Evolutionary conservation across 495 filamentous ascomycete genomes (phyloP), one percentile per base, ranked within the genome.

Genomic region (Daldinia caldariorum): DNA sequence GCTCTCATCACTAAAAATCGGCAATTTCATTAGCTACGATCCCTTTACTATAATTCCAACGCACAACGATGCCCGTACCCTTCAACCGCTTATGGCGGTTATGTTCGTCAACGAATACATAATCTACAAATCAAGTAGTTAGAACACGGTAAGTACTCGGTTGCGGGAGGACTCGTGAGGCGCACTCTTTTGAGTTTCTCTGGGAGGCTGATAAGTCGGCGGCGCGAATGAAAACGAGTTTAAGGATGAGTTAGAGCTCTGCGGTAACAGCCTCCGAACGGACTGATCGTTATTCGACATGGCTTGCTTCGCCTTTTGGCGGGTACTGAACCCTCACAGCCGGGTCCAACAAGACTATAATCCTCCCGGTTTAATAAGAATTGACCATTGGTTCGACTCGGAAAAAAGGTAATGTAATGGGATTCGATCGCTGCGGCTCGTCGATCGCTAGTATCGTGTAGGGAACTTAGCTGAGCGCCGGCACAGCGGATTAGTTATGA

Each of bases 31-130:
- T 67, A 63, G 69, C 45, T 54, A 39, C 10, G 45, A 47, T 61
- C 31, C 26, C 56, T 57, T 37, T 29, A 18, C 29, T 6, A 45
- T 50, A 32, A 61, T 16, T 7, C 49, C 38, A 58, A n/a, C n/a
- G 35, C 58, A 26, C 56, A 59, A 51, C 38, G 45, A 43, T 63
- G 45, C 58, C 49, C 79, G 74, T 88, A 97, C 94, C 94, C 84
- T 99, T 99, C 60, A 98, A 82, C 69, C 95, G 86, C 82, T 97
- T 97, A 81, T 99, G 95, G 49, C 95, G 89, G 80, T 98, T 99
- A 78, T 99, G 94, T 80, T 99, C 95, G 79, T 99, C 96, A 57
- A 99, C 95, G 74, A 99, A 99, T 51, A 99, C 95, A 91, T 97
- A 99, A 76, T 97, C 94, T 97, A 69, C 29, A 66, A 61, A 32